Evolutionary conservation across 192 early-diverging fungal genomes (phyloP).

Genomic region (Spizellomyces sp.): DNA sequence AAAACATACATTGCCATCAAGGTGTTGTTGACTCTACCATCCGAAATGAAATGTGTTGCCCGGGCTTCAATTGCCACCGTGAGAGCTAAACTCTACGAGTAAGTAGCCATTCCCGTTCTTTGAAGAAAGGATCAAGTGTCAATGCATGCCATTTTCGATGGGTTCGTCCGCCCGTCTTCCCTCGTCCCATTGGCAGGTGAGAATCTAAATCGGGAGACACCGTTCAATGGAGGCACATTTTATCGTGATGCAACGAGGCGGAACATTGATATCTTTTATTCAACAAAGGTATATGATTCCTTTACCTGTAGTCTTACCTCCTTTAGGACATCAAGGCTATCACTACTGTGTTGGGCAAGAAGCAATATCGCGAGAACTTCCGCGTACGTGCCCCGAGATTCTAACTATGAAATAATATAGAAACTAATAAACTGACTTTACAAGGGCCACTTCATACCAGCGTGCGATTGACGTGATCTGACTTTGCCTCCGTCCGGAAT

Average conservation of each 20-base stretch:
- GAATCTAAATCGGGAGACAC: background rate
- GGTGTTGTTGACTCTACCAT: slow-evolving; percentile 24
- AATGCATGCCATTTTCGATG: slow-evolving; percentile 13
- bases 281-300: background rate
- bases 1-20: slow-evolving; percentile 10
- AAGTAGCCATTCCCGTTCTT: background rate
- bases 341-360: slow-evolving; percentile 11
- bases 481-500: slow-evolving; percentile 13
- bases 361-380: slow-evolving; percentile 26
- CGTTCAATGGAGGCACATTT: background rate
- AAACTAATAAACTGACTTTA: background rate
- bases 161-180: slow-evolving; percentile 3
- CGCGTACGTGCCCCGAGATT: slow-evolving; percentile 19
- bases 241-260: background rate
- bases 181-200: slow-evolving; percentile 23
- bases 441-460: slow-evolving; percentile 11
- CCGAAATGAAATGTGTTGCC: slow-evolving; percentile 22
- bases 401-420: slow-evolving; percentile 7
- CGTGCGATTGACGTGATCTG: slow-evolving; percentile 14
- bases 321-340: slow-evolving; percentile 10
- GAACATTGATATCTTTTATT: background rate
- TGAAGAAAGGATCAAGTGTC: background rate
- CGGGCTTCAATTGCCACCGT: slow-evolving; percentile 21
- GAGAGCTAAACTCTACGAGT: slow-evolving; percentile 4
- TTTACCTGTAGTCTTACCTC: slow-evolving; percentile 20